These are phyloP conservation scores for Ascochyta clinopodiicola DNA, from an alignment of 2,329 filamentous ascomycete species.

Conservation along the genomic window DNA sequence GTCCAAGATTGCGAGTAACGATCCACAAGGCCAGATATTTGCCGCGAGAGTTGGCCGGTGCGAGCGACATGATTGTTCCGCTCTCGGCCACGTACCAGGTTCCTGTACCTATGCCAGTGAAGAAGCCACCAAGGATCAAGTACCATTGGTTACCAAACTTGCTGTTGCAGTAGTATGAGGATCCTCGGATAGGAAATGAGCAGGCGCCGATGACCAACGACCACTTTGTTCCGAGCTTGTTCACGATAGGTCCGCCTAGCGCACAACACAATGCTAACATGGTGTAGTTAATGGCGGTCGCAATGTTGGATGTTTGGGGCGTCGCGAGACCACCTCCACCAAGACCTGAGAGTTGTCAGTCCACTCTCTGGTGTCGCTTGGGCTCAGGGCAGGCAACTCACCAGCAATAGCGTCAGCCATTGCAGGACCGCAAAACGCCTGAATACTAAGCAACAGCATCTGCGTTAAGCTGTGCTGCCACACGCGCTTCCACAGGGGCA, in stretches of 20 bases:
- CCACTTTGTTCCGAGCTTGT: conserved; percentile 58
- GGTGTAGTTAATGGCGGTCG: conserved; percentile 40
- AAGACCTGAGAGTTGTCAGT: conserved; percentile 23
- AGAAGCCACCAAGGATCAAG: conserved; percentile 35
- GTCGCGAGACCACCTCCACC: conserved; percentile 55
- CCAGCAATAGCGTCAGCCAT: conserved; percentile 43
- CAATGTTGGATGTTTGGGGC: conserved; percentile 53
- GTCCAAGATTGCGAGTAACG: conserved; percentile 56
- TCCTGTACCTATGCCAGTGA: conserved; percentile 43
- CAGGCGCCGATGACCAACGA: conserved; percentile 52
- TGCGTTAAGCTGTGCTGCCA: conserved; percentile 58
- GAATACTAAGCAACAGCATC: conserved; percentile 57
- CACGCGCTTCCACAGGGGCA: conserved; percentile 54
- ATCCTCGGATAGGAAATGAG: conserved; percentile 56
- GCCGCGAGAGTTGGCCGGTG: conserved; percentile 55
- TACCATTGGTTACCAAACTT: conserved; percentile 59
- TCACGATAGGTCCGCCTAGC: conserved; percentile 55
- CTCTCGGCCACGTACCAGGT: conserved; percentile 60
- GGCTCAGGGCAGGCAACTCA: background rate
- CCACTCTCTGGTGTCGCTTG: background rate
- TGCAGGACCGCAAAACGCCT: conserved; percentile 50
- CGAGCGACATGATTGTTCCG: conserved; percentile 58
- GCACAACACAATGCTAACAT: conserved; percentile 46
- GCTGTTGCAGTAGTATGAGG: conserved; percentile 58
- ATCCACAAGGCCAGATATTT: conserved; percentile 59